These are phyloP conservation scores for Saturnispora diversa DNA, from an alignment of 805 yeast genomes.

Conservation along the genomic window DNA sequence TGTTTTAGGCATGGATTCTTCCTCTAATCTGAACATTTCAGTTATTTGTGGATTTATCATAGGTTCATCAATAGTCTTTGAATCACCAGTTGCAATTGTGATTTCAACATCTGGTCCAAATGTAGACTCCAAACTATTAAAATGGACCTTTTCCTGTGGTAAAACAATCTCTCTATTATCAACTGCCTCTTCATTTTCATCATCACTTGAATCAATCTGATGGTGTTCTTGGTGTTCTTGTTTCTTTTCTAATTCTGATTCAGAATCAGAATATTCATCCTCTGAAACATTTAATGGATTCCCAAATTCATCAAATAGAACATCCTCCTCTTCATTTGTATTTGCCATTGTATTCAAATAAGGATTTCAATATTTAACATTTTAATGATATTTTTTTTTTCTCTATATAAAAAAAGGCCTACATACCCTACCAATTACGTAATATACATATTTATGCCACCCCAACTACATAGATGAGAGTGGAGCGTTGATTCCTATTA, in stretches of 20 bases:
- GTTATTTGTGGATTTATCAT: conserved; percentile 46
- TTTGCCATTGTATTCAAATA: background rate
- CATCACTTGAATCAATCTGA: conserved; percentile 11
- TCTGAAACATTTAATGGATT: conserved; percentile 48
- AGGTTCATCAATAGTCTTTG: conserved; percentile 46
- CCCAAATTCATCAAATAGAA: conserved; percentile 77
- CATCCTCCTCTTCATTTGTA: conserved; percentile 43
- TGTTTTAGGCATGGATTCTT: conserved; percentile 47
- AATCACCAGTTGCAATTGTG: conserved; percentile 42
- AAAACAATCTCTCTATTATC: conserved; percentile 27
- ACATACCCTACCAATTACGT: too few relatives aligned
- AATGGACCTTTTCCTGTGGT: conserved; percentile 39
- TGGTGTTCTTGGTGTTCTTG: background rate
- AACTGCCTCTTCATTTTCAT: conserved; percentile 10
- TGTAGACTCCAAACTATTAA: conserved; percentile 37
- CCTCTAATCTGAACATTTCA: conserved; percentile 42
- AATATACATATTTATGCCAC: too few relatives aligned
- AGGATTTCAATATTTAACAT: too few relatives aligned
- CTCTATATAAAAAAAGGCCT: too few relatives aligned
- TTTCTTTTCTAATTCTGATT: conserved; percentile 16
- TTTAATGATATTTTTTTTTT: too few relatives aligned
- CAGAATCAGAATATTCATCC: conserved; percentile 34
- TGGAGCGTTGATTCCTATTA: too few relatives aligned
- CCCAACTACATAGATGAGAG: too few relatives aligned
- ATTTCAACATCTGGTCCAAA: conserved; percentile 63